Evolutionary conservation across 768 basidiomycete genomes (phyloP), one percentile per base, ranked within the genome.

Genomic region (Boletus eberwhitei): DNA sequence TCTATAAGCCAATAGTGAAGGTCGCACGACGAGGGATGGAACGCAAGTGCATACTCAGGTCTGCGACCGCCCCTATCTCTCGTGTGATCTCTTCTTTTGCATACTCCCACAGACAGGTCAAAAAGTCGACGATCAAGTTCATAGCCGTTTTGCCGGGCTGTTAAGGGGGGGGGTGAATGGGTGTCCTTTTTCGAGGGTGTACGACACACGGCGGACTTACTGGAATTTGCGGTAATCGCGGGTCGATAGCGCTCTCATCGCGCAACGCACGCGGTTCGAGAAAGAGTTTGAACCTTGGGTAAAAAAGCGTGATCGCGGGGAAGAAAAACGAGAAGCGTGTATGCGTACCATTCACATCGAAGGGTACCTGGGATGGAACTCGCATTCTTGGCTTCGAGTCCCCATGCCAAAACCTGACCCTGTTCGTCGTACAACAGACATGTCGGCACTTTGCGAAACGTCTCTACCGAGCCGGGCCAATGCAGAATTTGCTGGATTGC

Each of bases 381-480:
- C 2, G 87, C 81, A 61, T 88, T 90, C 75, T 93, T 93, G 4
- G 92, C 92, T 73, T 93, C 88, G 47, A 93, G 71, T 1, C 92
- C 91, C 91, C 92, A 94, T 6, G 88, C 86, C 22, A 90, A 62
- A 2, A 93, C 85, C 56, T 79, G 79, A 0, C 90, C 90, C 32
- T 75, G 71, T 41, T 86, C 83, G 59, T 90, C 85, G 58, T 93
- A 95, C 16, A 93, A 69, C 35, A 95, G 75, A 70, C 92, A 93
- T 1, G 93, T 93, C 2, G 92, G 88, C 38, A 81, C 85, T 74
- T 94, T 93, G 64, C 90, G 78, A 75, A 90, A 93, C 1, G 87
- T 91, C 71, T 93, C 92, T 59, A 85, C 81, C 3, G 87, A 87
- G 7, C 89, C 90, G 0, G 89, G 91, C 92, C 92, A 94, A 55